Base-by-base conservation (phyloP, 116 monocot species). In the Zostera marina region DNA sequence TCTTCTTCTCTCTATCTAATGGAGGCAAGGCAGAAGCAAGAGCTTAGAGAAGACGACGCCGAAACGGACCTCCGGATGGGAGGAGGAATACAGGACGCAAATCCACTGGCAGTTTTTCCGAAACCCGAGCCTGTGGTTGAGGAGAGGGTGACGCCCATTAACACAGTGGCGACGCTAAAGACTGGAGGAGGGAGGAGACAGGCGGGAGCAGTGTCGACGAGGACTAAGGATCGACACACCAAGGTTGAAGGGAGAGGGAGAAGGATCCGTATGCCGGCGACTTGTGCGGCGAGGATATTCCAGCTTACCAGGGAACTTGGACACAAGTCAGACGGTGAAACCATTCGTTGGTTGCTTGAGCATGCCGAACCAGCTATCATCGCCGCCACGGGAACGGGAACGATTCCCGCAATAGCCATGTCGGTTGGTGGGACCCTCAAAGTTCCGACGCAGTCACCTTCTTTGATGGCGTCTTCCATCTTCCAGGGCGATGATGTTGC, bases 261-360 rank as follows among this genome's bases (percentile, higher is more conserved):
- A 46, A 44, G 82, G 60, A 87, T 87, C 68, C 79, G 82, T 19
- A 87, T 87, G 87, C 87, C 87, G 26, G 79, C 81, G 12, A 69
- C 81, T 0, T 81, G 81, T 63, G 87, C 81, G 14, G 87, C 87
- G 1, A 65, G 87, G 41, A 79, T 87, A 48, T 87, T 87, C 61
- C 87, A 87, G 72, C 76, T 87, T 11, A 87, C 81, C 1, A 64
- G 81, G 2, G 87, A 87, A 71, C 74, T 87, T 1, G 76, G 76
- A 3, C 76, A 87, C 73, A 87, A 87, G 71, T 81, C 81, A 12
- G 87, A 87, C 60, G 87, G 81, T 12, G 87, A 87, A 68, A 87
- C 87, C 38, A 76, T 87, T 59, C 71, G 76, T 5, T 87, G 87
- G 87, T 76, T 87, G 11, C 74, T 81, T 26, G 69, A 87, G 71